Evolutionary conservation across 495 filamentous ascomycete genomes (phyloP).

Genomic region (Echria macrotheca): DNA sequence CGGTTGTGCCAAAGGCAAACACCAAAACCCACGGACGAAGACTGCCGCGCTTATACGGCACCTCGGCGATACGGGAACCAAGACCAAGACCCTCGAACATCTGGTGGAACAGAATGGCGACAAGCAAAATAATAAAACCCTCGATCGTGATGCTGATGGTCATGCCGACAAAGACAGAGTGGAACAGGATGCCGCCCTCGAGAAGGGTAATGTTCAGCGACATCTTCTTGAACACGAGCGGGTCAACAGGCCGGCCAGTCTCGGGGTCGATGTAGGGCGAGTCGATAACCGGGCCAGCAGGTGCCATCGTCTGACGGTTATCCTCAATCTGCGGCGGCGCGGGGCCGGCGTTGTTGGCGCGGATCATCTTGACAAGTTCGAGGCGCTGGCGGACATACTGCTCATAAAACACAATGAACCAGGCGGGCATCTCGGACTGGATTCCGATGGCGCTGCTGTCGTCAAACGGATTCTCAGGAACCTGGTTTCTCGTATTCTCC

Average conservation of each 20-base stretch:
- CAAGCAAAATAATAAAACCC: slow-evolving; percentile 60
- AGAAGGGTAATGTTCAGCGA: slow-evolving; percentile 50
- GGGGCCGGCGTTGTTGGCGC: slow-evolving; percentile 10
- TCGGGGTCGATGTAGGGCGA: slow-evolving; percentile 38
- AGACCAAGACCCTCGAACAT: slow-evolving; percentile 67
- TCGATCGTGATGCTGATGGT: slow-evolving; percentile 59
- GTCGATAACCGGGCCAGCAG: slow-evolving; percentile 9
- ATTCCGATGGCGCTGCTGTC: slow-evolving; percentile 24
- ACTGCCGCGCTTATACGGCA: slow-evolving; percentile 44
- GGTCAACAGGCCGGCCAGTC: slow-evolving; percentile 36
- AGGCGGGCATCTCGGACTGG: slow-evolving; percentile 47
- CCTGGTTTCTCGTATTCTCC: slow-evolving; percentile 18
- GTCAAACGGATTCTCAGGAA: slow-evolving; percentile 16
- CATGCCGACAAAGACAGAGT: slow-evolving; percentile 64
- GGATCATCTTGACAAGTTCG: slow-evolving; percentile 45
- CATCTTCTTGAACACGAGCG: slow-evolving; percentile 42
- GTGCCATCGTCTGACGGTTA: slow-evolving; percentile 23
- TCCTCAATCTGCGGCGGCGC: background rate
- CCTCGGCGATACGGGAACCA: slow-evolving; percentile 55
- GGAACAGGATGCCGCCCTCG: slow-evolving; percentile 54
- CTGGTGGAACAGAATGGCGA: slow-evolving; percentile 66
- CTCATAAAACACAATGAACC: slow-evolving; percentile 53
- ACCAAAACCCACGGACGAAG: slow-evolving; percentile 58
- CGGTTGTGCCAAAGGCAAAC: slow-evolving; percentile 55
- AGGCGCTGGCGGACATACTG: slow-evolving; percentile 48